Base-by-base conservation (phyloP, 805 yeast species). In the Candida stauntonica region DNA sequence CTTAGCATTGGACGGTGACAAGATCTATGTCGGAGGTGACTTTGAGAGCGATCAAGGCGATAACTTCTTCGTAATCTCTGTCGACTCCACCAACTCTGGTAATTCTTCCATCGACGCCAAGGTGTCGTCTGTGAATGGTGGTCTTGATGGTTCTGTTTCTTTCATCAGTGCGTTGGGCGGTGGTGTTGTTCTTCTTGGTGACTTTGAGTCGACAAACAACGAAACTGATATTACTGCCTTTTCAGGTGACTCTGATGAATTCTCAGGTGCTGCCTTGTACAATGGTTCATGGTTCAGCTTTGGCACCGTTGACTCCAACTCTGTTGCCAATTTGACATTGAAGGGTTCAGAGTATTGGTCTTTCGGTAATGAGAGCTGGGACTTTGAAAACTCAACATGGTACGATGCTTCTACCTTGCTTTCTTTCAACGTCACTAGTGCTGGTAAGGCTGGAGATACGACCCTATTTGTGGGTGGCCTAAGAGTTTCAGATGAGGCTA, bases 11-110 rank as follows among this genome's bases (percentile, higher is more conserved):
- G 46, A 57, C 23, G 63, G 67, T 21, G 51, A 63, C 2, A 45
- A 61, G 1, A 44, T 77, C 12, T 60, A 61, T 23, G 49, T 80
- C 36, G 73, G 75, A 5, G 87, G 86, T 36, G 67, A 67, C 15
- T 69, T 73, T 42, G 51, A 58, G 2, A 58, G 70, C 5, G 36
- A 48, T 0, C 52, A 59, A 29, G 67, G 72, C 27, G 63, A 62
- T 16, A 64, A 69, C 42, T 57, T 76, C 20, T 48, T 70, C 3
- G 56, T 53, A 2, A 38, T 67, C 3, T 45, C 55, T 4, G 39
- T 69, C 5, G 31, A 41, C 7, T 16, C 15, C 5, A 31, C 2
- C 13, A 39, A 50, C 2, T 47, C 54, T 29, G n/a, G n/a, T n/a
- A 44, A 33, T n/a, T 24, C 34, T 8, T 28, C 55, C 5, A n/a